Evolutionary conservation across 495 filamentous ascomycete species (phyloP).

Genomic region (Podospora conica): DNA sequence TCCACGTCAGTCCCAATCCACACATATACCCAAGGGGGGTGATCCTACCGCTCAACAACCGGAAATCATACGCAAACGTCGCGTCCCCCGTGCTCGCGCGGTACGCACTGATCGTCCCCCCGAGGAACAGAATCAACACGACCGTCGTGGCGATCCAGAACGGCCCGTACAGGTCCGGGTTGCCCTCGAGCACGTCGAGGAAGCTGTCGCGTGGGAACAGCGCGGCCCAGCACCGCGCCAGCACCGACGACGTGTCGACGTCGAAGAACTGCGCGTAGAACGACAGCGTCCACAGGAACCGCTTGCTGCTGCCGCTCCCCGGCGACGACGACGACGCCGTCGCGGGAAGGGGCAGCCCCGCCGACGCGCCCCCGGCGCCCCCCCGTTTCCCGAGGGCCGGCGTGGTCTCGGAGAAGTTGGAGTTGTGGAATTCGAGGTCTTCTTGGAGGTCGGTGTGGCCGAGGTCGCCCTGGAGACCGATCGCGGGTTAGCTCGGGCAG

Average conservation of each 20-base stretch:
- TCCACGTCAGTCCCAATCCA: slow-evolving; percentile 18
- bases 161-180: slow-evolving; percentile 89
- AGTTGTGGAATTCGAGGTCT: slow-evolving; percentile 97
- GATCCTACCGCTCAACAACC: slow-evolving; percentile 63
- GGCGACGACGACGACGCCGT: slow-evolving; percentile 40
- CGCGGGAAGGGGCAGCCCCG: slow-evolving; percentile 58
- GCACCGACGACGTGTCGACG: slow-evolving; percentile 84
- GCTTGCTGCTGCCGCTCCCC: slow-evolving; percentile 53
- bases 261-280: slow-evolving; percentile 99
- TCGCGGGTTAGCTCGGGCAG: neutral
- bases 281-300: slow-evolving; percentile 81
- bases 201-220: slow-evolving; percentile 89
- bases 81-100: slow-evolving; percentile 45
- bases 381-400: slow-evolving; percentile 48
- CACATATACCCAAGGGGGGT: neutral
- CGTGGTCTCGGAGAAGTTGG: slow-evolving; percentile 51
- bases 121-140: slow-evolving; percentile 88
- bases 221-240: slow-evolving; percentile 74
- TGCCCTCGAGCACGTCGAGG: slow-evolving; percentile 93
- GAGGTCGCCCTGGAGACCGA: slow-evolving; percentile 77
- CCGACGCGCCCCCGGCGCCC: slow-evolving; percentile 27
- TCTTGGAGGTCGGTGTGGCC: slow-evolving; percentile 97
- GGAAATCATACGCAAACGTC: slow-evolving; percentile 76
- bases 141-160: slow-evolving; percentile 99
- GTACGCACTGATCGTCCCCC: slow-evolving; percentile 90